Conservation (phyloP, 345 rosid species). For the Rhodamnia argentea region DNA sequence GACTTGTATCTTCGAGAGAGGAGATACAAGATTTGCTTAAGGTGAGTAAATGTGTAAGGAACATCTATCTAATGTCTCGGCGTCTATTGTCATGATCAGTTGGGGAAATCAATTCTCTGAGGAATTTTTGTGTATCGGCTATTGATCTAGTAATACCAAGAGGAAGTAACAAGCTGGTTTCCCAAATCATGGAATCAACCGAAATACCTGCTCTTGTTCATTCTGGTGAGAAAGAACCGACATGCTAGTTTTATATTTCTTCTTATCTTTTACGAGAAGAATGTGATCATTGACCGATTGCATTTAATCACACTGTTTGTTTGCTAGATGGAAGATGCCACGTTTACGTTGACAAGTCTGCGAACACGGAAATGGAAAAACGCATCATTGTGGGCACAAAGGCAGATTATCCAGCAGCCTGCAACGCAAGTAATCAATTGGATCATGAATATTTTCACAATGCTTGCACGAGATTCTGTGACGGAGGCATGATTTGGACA, state of each 20-base stretch:
- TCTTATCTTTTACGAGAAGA: background rate
- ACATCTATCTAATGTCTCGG: background rate
- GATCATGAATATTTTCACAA: too few species aligned
- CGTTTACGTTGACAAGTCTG: too few species aligned
- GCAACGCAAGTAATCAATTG: too few species aligned
- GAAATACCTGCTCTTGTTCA: constrained; percentile 97
- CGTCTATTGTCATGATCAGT: too few species aligned
- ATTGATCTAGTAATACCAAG: too few species aligned
- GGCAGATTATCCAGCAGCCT: too few species aligned
- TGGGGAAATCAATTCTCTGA: too few species aligned
- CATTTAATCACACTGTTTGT: background rate
- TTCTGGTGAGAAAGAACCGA: constrained; percentile 46
- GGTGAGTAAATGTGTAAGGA: constrained; percentile 24
- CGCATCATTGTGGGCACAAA: too few species aligned
- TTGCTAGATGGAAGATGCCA: too few species aligned
- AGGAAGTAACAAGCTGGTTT: constrained; percentile 94
- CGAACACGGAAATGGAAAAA: too few species aligned
- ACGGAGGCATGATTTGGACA: constrained; percentile 98
- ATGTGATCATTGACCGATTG: background rate
- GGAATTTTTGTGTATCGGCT: too few species aligned
- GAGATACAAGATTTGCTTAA: constrained; percentile 95
- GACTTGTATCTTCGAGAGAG: constrained; percentile 87
- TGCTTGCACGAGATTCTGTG: constrained; percentile 94
- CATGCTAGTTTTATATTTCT: background rate
- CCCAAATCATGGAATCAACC: constrained; percentile 80